Evolutionary conservation across 345 rosid genomes (phyloP).

Genomic region (Bretschneidera sinensis): DNA sequence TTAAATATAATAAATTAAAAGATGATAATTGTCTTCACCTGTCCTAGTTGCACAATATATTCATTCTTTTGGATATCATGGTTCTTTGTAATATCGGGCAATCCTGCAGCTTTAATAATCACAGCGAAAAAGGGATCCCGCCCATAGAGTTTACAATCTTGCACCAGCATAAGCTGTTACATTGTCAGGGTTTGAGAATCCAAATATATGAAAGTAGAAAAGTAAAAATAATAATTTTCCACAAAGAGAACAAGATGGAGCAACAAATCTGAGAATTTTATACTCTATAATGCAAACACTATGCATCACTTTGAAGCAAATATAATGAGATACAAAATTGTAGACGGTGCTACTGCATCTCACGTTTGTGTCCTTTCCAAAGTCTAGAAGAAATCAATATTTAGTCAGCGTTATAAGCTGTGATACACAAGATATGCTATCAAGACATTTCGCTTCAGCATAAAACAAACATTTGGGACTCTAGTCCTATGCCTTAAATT

Average conservation of each 20-base stretch:
- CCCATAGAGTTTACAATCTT: conserved; percentile 96
- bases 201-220: not conserved
- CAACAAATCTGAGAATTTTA: not conserved
- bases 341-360: not conserved
- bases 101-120: conserved; percentile 58
- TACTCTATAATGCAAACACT: not conserved
- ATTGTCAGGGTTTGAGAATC: conserved; percentile 14
- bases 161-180: conserved; percentile 82
- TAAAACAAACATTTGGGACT: not conserved
- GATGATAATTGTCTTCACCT: conserved; percentile 35
- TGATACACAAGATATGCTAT: no score
- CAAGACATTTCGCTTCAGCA: no score
- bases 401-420: no score
- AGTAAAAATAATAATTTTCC: not conserved
- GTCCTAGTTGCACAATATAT: conserved; percentile 63
- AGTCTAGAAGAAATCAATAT: not conserved
- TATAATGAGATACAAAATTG: not conserved
- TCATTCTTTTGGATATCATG: conserved; percentile 72
- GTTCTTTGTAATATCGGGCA: conserved; percentile 63
- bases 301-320: not conserved
- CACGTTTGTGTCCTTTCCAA: not conserved
- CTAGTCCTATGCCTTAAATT: not conserved
- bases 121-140: conserved; percentile 68
- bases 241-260: not conserved
- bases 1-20: no score